phyloP scores from a whole-genome alignment of 305 asterid species.

The Fraxinus baroniana region DNA sequence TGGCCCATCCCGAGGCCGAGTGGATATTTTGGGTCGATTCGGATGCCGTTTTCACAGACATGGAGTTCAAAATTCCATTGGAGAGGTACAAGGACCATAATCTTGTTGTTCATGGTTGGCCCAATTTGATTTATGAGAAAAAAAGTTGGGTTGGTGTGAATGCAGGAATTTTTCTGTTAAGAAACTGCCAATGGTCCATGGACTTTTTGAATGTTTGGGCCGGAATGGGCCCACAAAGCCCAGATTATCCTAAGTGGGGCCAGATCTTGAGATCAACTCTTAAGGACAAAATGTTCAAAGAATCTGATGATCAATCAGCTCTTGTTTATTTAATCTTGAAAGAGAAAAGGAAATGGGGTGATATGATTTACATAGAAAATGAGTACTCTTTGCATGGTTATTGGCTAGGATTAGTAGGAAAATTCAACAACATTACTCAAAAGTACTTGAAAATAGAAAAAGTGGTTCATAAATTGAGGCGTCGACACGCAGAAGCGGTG shows the following conservation, averaged over 20 bases:
- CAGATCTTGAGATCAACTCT: constrained; percentile 39
- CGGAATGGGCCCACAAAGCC: constrained; percentile 65
- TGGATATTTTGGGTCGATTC: constrained; percentile 81
- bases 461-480: constrained; percentile 26
- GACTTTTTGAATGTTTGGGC: constrained; percentile 68
- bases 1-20: constrained; percentile 70
- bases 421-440: constrained; percentile 25
- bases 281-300: constrained; percentile 44
- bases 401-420: constrained; percentile 52
- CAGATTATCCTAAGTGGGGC: constrained; percentile 55
- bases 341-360: constrained; percentile 49
- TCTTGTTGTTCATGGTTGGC: constrained; percentile 50
- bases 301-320: constrained; percentile 71
- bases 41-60: constrained; percentile 70
- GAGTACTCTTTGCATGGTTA: constrained; percentile 56
- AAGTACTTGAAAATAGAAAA: constrained; percentile 39
- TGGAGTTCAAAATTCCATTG: constrained; percentile 66
- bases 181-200: constrained; percentile 85
- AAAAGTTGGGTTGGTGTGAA: constrained; percentile 67
- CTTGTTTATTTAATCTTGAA: constrained; percentile 50
- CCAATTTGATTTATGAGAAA: constrained; percentile 44
- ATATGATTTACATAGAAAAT: constrained; percentile 57
- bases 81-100: constrained; percentile 56
- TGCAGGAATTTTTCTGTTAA: constrained; percentile 61
- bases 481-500: constrained; percentile 62